Evolutionary conservation across 148 eudicot genomes (phyloP).

Genomic region (Camellia granthamiana): DNA sequence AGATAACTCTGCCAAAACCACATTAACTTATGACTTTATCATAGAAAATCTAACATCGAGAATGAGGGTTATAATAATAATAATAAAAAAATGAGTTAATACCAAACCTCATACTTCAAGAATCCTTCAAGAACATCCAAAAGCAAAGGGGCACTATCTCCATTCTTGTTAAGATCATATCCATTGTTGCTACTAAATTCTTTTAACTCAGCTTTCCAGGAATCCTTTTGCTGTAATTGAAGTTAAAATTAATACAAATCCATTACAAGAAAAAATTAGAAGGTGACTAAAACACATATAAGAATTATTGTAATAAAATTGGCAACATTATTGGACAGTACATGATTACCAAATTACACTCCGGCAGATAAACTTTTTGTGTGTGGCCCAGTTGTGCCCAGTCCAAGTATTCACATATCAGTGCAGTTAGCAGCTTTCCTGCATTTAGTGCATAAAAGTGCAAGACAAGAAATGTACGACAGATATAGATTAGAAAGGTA

Average conservation of each 20-base stretch:
- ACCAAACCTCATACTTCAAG: constrained; percentile 78
- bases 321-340: neutral
- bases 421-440: constrained; percentile 88
- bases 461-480: neutral
- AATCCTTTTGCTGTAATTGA: constrained; percentile 72
- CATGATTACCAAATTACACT: constrained; percentile 76
- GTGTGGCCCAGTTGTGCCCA: constrained; percentile 95
- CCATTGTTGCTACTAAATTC: constrained; percentile 92
- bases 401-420: constrained; percentile 93
- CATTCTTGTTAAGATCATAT: constrained; percentile 78
- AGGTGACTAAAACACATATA: neutral
- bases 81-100: too few relatives aligned
- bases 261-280: neutral
- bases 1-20: neutral
- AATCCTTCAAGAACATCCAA: constrained; percentile 97
- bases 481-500: neutral
- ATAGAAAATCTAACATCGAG: neutral
- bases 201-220: constrained; percentile 88
- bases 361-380: constrained; percentile 84
- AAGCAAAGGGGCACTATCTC: constrained; percentile 88
- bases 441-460: constrained; percentile 26
- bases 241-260: neutral
- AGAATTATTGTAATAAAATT: neutral
- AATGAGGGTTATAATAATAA: neutral
- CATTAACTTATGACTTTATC: neutral